These are phyloP conservation scores for Neurospora tetraspora DNA, from an alignment of 495 filamentous ascomycete genomes.

Conservation along the genomic window DNA sequence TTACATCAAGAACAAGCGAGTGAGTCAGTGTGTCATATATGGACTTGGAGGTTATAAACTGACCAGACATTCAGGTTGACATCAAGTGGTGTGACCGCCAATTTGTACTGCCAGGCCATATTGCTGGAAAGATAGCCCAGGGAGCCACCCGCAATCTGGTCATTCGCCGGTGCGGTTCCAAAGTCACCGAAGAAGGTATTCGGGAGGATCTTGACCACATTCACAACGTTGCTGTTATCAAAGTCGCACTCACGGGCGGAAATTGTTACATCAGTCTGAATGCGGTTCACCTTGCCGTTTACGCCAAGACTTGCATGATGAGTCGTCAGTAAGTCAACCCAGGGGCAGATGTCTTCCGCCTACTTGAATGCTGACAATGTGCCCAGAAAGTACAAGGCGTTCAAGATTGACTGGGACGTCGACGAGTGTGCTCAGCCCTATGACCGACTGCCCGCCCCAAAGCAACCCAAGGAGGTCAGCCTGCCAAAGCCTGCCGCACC, in stretches of 20 bases:
- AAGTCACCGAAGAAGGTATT: constrained; percentile 53
- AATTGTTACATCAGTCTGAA: constrained; percentile 63
- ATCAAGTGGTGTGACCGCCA: constrained; percentile 65
- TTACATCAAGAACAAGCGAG: constrained; percentile 59
- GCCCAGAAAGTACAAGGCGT: constrained; percentile 55
- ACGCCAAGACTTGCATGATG: constrained; percentile 71
- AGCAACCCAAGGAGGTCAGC: constrained; percentile 22
- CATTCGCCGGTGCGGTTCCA: constrained; percentile 45
- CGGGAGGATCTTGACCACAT: constrained; percentile 76
- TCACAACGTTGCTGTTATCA: constrained; percentile 64
- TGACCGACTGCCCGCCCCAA: constrained; percentile 8
- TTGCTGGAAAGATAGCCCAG: constrained; percentile 53
- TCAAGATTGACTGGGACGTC: constrained; percentile 57
- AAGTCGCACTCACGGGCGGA: constrained; percentile 45
- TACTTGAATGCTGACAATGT: constrained; percentile 2
- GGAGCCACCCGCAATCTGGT: constrained; percentile 76
- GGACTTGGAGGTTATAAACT: not conserved
- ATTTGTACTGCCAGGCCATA: constrained; percentile 55
- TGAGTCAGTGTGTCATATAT: constrained; percentile 26
- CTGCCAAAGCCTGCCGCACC: constrained; percentile 22
- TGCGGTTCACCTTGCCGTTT: constrained; percentile 66
- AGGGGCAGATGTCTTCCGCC: not conserved
- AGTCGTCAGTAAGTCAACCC: constrained; percentile 41
- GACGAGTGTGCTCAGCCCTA: constrained; percentile 68
- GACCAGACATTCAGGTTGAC: constrained; percentile 42